phyloP scores from a whole-genome alignment of 1,284 basidiomycete genomes.

The Cerioporus squamosus region DNA sequence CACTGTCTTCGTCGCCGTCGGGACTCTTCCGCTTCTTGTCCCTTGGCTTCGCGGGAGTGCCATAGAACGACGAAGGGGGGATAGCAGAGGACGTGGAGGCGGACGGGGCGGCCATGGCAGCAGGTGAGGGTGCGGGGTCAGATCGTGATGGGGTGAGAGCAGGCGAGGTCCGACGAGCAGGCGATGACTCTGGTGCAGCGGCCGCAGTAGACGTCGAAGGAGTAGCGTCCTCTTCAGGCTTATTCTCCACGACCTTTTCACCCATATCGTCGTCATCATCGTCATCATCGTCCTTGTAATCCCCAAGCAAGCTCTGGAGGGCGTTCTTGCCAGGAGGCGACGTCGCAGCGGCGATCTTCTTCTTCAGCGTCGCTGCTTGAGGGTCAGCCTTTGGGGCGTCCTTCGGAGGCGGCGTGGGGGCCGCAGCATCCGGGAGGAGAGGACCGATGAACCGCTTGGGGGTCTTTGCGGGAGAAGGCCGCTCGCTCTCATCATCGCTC shows the following conservation, averaged over 20 bases:
- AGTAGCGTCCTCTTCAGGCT: not conserved
- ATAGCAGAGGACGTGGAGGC: slow-evolving; percentile 33
- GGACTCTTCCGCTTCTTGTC: slow-evolving; percentile 49
- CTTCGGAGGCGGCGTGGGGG: slow-evolving; percentile 25
- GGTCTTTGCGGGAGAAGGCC: slow-evolving; percentile 48
- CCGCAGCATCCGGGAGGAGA: slow-evolving; percentile 51
- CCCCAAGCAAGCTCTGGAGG: slow-evolving; percentile 48
- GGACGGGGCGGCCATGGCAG: not conserved
- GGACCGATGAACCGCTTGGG: slow-evolving; percentile 66
- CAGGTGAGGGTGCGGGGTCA: not conserved
- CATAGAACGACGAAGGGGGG: slow-evolving; percentile 53
- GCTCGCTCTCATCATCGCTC: slow-evolving; percentile 48
- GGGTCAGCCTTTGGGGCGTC: slow-evolving; percentile 48
- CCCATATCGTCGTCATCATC: slow-evolving; percentile 54
- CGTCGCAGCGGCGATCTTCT: slow-evolving; percentile 58
- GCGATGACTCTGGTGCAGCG: slow-evolving; percentile 26
- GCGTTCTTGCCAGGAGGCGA: slow-evolving; percentile 41
- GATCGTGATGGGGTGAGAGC: slow-evolving; percentile 13
- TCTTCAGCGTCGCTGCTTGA: slow-evolving; percentile 61
- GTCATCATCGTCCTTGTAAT: slow-evolving; percentile 57
- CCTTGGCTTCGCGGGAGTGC: slow-evolving; percentile 31
- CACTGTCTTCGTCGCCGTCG: slow-evolving; percentile 36
- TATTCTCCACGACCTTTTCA: slow-evolving; percentile 30
- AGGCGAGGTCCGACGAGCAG: slow-evolving; percentile 22
- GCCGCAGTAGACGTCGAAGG: slow-evolving; percentile 26